Evolutionary conservation across 164 flowering plant species (phyloP).

Genomic region (Magnolia officinalis): DNA sequence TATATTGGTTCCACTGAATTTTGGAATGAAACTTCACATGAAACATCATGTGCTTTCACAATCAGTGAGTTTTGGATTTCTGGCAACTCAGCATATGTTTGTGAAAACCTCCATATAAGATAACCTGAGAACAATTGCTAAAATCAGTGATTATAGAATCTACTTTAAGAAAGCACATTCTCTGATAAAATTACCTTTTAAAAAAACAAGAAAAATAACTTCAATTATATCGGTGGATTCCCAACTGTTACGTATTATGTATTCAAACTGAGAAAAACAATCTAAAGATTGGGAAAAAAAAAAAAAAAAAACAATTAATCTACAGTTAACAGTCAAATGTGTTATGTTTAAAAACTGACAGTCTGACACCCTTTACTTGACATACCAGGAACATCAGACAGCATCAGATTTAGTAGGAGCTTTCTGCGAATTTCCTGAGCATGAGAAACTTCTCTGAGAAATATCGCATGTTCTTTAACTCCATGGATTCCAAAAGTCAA

Average conservation of each 20-base stretch:
- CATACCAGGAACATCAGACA: slow-evolving; percentile 88
- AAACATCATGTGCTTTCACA: neutral
- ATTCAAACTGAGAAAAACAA: too few species aligned
- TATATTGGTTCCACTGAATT: too few species aligned
- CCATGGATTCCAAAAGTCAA: slow-evolving; percentile 86
- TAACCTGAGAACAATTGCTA: neutral
- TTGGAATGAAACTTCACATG: too few species aligned
- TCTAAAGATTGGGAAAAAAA: neutral
- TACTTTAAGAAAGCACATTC: neutral
- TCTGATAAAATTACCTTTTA: neutral
- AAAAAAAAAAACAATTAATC: neutral
- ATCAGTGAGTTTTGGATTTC: neutral
- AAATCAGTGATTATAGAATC: too few species aligned
- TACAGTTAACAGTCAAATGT: neutral
- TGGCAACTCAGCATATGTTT: neutral
- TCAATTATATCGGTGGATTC: neutral
- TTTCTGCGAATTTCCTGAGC: slow-evolving; percentile 93
- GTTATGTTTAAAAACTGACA: neutral
- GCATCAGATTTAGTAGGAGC: slow-evolving; percentile 89
- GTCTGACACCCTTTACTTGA: neutral
- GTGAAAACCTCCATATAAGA: neutral
- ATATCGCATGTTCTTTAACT: slow-evolving; percentile 78
- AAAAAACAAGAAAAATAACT: neutral
- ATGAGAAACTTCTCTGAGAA: slow-evolving; percentile 92
- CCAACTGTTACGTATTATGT: too few species aligned